Percentiles rank a stretch among this genome's conserved stretches.
Evolutionary conservation across 768 basidiomycete species (phyloP).

Genomic region (Russula sp.): DNA sequence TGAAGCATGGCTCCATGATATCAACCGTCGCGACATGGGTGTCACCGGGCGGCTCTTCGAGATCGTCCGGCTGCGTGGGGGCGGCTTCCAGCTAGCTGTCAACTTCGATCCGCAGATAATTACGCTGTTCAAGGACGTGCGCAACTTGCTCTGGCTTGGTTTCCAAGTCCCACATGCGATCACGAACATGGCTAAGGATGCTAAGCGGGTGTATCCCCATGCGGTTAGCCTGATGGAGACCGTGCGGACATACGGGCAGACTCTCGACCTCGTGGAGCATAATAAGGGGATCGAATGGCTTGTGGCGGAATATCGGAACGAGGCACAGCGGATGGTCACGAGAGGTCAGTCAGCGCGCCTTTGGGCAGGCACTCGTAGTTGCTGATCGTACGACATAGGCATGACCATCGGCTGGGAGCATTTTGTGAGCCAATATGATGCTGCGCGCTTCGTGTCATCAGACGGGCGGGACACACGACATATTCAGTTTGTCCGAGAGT

Average conservation of each 20-base stretch:
- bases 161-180: slow-evolving; percentile 94
- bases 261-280: slow-evolving; percentile 81
- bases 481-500: slow-evolving; percentile 91
- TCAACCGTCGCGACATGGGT: slow-evolving; percentile 87
- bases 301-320: slow-evolving; percentile 90
- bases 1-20: slow-evolving; percentile 95
- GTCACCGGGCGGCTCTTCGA: slow-evolving; percentile 91
- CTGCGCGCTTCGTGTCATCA: slow-evolving; percentile 65
- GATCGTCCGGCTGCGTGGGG: slow-evolving; percentile 69
- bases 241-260: slow-evolving; percentile 96
- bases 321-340: slow-evolving; percentile 87
- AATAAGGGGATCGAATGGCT: slow-evolving; percentile 93
- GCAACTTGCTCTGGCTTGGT: slow-evolving; percentile 92
- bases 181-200: slow-evolving; percentile 96
- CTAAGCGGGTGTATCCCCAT: slow-evolving; percentile 96
- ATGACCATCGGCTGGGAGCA: slow-evolving; percentile 97
- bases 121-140: slow-evolving; percentile 96
- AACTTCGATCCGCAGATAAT: slow-evolving; percentile 99
- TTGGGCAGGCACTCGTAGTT: neutral
- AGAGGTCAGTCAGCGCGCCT: slow-evolving; percentile 54
- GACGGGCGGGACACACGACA: slow-evolving; percentile 84
- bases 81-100: slow-evolving; percentile 81
- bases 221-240: slow-evolving; percentile 99
- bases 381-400: slow-evolving; percentile 43
- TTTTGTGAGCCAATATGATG: slow-evolving; percentile 92